Conservation (phyloP, 768 basidiomycete species). For the Trametes punicea region DNA sequence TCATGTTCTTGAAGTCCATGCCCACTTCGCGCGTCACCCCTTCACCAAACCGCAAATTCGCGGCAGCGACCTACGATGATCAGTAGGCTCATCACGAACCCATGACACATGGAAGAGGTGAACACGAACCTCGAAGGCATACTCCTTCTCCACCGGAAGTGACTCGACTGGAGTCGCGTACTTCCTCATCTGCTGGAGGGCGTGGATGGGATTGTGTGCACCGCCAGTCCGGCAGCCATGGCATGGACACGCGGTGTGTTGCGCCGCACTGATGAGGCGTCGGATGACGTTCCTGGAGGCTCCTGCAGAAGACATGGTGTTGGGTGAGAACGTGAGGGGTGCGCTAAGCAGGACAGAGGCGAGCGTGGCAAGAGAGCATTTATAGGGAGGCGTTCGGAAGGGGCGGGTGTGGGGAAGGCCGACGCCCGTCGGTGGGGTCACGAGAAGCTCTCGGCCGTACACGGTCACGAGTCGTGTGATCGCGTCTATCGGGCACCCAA, state of each 20-base stretch:
- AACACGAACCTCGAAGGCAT: conserved; percentile 75
- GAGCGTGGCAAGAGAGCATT: conserved; percentile 9
- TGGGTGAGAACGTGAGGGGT: conserved; percentile 4
- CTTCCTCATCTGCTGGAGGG: conserved; percentile 61
- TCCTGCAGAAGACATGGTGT: conserved; percentile 26
- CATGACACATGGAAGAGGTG: not conserved
- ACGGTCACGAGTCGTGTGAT: conserved; percentile 17
- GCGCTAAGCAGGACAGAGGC: conserved; percentile 1
- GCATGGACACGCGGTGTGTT: conserved; percentile 76
- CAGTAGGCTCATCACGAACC: not conserved
- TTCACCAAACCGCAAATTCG: conserved; percentile 85
- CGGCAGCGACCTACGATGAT: conserved; percentile 65
- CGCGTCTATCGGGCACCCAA: conserved; percentile 14
- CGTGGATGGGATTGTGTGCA: conserved; percentile 40
- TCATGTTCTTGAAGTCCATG: conserved; percentile 94
- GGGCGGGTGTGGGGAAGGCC: conserved; percentile 21
- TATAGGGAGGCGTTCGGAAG: conserved; percentile 13
- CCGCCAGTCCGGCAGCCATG: conserved; percentile 57
- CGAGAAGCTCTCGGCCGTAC: conserved; percentile 8
- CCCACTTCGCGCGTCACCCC: conserved; percentile 89
- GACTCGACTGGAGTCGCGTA: conserved; percentile 74
- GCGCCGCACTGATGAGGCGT: conserved; percentile 72
- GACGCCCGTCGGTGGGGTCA: conserved; percentile 12
- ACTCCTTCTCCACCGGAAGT: conserved; percentile 66
- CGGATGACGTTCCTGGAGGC: conserved; percentile 61